These are phyloP conservation scores for Ambrosiella xylebori DNA, from an alignment of 2,329 filamentous ascomycete genomes.

Conservation along the genomic window DNA sequence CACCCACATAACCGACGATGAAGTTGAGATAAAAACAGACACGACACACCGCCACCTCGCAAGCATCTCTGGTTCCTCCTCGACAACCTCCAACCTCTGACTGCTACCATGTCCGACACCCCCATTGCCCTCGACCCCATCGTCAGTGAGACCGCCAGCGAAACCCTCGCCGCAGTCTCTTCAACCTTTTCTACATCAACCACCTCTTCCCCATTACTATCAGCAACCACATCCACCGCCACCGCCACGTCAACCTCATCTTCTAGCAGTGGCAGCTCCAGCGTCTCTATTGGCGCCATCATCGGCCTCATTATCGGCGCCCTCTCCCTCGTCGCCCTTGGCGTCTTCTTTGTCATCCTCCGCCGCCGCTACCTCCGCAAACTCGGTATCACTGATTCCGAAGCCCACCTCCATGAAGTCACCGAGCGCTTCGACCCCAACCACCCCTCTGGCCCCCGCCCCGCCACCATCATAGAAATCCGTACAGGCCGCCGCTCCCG, in stretches of 20 bases:
- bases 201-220: not conserved
- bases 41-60: not conserved
- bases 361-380: constrained; percentile 8
- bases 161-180: too few relatives aligned
- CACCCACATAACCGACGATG: not conserved
- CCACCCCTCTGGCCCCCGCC: not conserved
- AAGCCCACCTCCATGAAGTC: constrained; percentile 11
- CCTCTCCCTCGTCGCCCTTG: constrained; percentile 8
- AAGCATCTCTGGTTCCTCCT: not conserved
- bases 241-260: not conserved
- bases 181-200: not conserved
- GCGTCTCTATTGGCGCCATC: constrained; percentile 5
- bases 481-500: constrained; percentile 5
- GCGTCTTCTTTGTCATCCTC: constrained; percentile 9
- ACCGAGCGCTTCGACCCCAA: not conserved
- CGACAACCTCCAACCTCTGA: not conserved
- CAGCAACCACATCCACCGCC: not conserved
- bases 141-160: too few relatives aligned
- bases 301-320: constrained; percentile 4
- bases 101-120: not conserved
- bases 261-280: not conserved
- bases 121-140: not conserved
- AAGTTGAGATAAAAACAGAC: not conserved
- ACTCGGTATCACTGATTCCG: constrained; percentile 9
- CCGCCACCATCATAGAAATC: constrained; percentile 10